Evolutionary conservation across 495 filamentous ascomycete species (phyloP).

Genomic region (Penicillium chermesinum): DNA sequence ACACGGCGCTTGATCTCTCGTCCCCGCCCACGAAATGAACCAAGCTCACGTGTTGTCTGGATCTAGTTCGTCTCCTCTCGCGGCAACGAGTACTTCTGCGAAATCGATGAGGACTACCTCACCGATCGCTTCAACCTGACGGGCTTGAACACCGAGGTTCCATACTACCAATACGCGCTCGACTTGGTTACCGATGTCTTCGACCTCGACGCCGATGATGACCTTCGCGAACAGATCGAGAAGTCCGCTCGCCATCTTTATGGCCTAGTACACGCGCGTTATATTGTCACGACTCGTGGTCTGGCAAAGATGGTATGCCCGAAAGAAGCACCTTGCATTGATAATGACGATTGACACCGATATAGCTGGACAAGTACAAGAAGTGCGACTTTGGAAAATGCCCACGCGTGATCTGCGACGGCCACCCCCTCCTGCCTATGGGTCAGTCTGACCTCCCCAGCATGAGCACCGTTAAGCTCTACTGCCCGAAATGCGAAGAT

Average conservation of each 20-base stretch:
- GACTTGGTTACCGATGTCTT: constrained; percentile 99
- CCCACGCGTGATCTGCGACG: constrained; percentile 87
- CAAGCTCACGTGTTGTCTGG: constrained; percentile 15
- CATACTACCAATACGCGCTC: constrained; percentile 97
- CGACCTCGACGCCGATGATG: constrained; percentile 97
- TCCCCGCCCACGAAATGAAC: background rate
- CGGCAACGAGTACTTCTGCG: constrained; percentile 99
- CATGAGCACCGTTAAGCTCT: constrained; percentile 86
- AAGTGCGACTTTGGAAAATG: constrained; percentile 98
- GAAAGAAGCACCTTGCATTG: background rate
- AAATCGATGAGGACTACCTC: constrained; percentile 98
- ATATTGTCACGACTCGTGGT: constrained; percentile 93
- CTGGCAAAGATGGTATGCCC: constrained; percentile 86
- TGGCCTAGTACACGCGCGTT: constrained; percentile 91
- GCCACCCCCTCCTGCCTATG: constrained; percentile 87
- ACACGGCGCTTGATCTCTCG: background rate
- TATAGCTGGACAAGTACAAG: constrained; percentile 95
- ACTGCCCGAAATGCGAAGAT: constrained; percentile 95
- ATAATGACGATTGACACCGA: background rate
- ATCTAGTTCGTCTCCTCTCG: constrained; percentile 95
- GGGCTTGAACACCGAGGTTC: constrained; percentile 92
- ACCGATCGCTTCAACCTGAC: constrained; percentile 98
- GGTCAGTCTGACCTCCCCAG: constrained; percentile 84
- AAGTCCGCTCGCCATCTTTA: constrained; percentile 96
- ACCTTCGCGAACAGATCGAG: constrained; percentile 95